Base-by-base conservation (phyloP, 1,284 basidiomycete genomes). In the Ceratobasidium sp. region DNA sequence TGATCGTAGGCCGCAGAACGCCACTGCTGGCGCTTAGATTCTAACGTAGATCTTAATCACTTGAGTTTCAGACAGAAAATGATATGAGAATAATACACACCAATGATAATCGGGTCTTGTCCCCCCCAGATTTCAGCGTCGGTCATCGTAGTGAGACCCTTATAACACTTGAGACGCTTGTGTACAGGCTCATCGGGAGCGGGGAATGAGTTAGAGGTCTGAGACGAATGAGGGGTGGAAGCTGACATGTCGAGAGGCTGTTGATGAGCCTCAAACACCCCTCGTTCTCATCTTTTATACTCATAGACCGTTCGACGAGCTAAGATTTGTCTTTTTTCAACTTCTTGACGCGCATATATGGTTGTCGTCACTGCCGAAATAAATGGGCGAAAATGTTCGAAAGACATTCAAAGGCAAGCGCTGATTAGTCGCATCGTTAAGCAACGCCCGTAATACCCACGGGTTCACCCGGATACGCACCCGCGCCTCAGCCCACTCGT, bases 111-210 rank as follows among this genome's bases (percentile, higher is more conserved):
- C 68, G 53, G 10, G 44, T n/a, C 33, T 33, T 33, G 33, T 49
- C 46, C 18, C 28, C 44, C 15, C 69, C 69, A 60, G 23, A 72
- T 56, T 46, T 56, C 53, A 56, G 26, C n/a, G 53, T 72, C 56
- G n/a, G 13, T 40, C 69, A 72, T 72, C 7, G 56, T 56, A 40
- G 39, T 72, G 40, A 72, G 42, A 15, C 69, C 69, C 28, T 60
- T 58, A 28, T 39, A 42, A 46, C 69, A 56, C 56, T 72, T 72
- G 28, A 58, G 23, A n/a, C 69, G 69, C 9, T 23, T 55, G 20
- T 26, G 55, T 23, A 55, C 42, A 39, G 69, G 69, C 53, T 72
- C 69, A 9, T 26, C 26, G 5, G 69, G 69, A 6, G 69, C 69
- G n/a, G 69, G 56, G 40, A 44, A 10, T 15, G 67, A 39, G 6